Base-by-base conservation (phyloP, 164 flowering plant species). In the Malania oleifera region DNA sequence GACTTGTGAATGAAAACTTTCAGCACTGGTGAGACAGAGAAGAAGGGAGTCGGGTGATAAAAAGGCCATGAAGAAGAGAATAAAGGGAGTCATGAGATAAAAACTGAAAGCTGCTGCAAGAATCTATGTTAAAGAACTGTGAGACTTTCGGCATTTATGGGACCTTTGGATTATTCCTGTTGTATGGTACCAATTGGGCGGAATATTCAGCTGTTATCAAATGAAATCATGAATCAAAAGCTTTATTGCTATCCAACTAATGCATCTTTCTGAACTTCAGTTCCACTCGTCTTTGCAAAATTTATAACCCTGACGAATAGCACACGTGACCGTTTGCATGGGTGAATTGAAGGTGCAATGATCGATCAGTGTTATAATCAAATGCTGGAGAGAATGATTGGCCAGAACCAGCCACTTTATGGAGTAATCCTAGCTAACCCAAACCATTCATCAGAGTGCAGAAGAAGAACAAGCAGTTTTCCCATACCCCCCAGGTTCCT, bases 1-100 rank as follows among this genome's bases (percentile, higher is more conserved):
- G 20, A 45, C 48, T 62, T 53, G 67, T 39, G 67, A 51, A 38
- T 57, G 49, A 57, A 45, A 51, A 52, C 49, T 49, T 54, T n/a
- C n/a, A n/a, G n/a, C n/a, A n/a, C n/a, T n/a, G n/a, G 48, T 56
- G 64, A 31, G 31, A 54, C 74, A 69, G 55, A 44, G 54, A 40
- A 62, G 38, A 52, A 41, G 57, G 59, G 48, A 62, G 28, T 11
- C 27, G 71, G 29, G 54, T 54, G 56, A 70, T 60, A 56, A 63
- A 56, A 69, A 52, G 71, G 62, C 49, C 19, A 45, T 14, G 56
- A 57, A 49, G n/a, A 62, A 59, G 63, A 56, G 77, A 73, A 78
- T 75, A 78, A 78, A 75, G 79, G 61, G 50, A 64, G 57, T n/a
- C n/a, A n/a, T 31, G 22, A 45, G 60, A 52, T 40, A 26, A 60